A percentile compares a stretch with the other conserved stretches of the same genome.
phyloP scores from a whole-genome alignment of 768 basidiomycete genomes.

The Termitomyces sp. region DNA sequence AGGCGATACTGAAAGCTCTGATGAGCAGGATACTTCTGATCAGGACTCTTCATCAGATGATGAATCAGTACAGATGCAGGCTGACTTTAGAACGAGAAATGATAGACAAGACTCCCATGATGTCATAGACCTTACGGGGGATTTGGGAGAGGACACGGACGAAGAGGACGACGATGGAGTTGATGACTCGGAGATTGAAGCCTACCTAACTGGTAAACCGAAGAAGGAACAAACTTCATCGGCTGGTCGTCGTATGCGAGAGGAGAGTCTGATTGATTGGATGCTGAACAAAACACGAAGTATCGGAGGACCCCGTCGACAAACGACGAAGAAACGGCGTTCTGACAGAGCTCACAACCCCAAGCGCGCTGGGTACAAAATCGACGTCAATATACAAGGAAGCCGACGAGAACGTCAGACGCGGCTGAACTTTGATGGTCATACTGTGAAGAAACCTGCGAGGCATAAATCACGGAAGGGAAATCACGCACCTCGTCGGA shows the following conservation, averaged over 20 bases:
- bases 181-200: conserved; percentile 27
- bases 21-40: conserved; percentile 20
- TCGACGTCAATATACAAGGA: conserved; percentile 37
- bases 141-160: conserved; percentile 8
- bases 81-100: background rate
- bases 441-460: conserved; percentile 2
- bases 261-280: conserved; percentile 59
- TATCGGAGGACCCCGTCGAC: conserved; percentile 20
- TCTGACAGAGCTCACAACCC: background rate
- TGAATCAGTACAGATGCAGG: background rate
- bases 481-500: background rate
- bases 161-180: conserved; percentile 17
- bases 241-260: conserved; percentile 23
- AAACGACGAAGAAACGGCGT: conserved; percentile 11
- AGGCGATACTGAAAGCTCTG: conserved; percentile 65
- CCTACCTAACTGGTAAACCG: conserved; percentile 24
- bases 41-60: background rate
- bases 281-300: conserved; percentile 53
- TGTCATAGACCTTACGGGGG: conserved; percentile 15
- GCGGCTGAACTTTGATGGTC: conserved; percentile 30
- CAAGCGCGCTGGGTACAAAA: conserved; percentile 16
- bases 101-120: conserved; percentile 17
- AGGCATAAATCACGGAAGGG: background rate
- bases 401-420: conserved; percentile 36
- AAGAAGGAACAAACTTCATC: conserved; percentile 8